Percentiles rank a stretch among this genome's conserved stretches.
Conservation (phyloP, 495 filamentous ascomycete genomes). For the Aspergillus avenaceus region DNA sequence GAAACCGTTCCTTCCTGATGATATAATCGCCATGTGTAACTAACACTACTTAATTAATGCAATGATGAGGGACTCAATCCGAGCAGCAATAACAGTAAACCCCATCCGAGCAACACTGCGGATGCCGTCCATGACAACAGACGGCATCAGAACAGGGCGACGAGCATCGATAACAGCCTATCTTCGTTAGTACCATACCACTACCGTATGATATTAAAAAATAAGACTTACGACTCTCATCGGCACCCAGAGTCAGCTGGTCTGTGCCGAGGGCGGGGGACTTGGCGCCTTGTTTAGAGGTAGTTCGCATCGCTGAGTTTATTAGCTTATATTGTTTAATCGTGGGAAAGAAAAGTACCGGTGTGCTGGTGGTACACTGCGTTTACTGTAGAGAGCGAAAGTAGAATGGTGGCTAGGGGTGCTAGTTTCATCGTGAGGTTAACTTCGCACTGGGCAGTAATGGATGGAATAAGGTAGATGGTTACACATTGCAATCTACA, state of each 20-base stretch:
- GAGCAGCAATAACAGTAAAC: constrained; percentile 11
- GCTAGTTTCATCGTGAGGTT: background rate
- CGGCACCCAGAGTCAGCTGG: background rate
- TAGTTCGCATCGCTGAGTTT: background rate
- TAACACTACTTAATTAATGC: background rate
- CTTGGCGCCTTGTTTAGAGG: background rate
- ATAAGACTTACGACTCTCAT: background rate
- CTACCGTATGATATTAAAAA: too few relatives aligned
- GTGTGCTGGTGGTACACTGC: background rate
- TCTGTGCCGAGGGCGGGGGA: background rate
- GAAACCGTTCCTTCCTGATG: constrained; percentile 23
- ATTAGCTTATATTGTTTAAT: background rate
- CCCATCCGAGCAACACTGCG: constrained; percentile 13
- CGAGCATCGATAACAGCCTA: constrained; percentile 13
- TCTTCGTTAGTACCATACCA: background rate
- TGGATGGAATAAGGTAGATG: too few relatives aligned
- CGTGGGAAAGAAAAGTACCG: background rate
- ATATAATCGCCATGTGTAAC: constrained; percentile 28
- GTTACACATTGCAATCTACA: too few relatives aligned
- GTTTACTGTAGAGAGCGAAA: background rate
- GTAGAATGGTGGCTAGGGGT: background rate
- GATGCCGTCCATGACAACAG: constrained; percentile 9
- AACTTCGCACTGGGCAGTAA: too few relatives aligned
- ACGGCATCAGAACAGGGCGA: constrained; percentile 11
- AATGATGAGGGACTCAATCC: too few relatives aligned